Evolutionary conservation across 176 grass and related monocot species (phyloP).

Genomic region (Oryza glaberrima): DNA sequence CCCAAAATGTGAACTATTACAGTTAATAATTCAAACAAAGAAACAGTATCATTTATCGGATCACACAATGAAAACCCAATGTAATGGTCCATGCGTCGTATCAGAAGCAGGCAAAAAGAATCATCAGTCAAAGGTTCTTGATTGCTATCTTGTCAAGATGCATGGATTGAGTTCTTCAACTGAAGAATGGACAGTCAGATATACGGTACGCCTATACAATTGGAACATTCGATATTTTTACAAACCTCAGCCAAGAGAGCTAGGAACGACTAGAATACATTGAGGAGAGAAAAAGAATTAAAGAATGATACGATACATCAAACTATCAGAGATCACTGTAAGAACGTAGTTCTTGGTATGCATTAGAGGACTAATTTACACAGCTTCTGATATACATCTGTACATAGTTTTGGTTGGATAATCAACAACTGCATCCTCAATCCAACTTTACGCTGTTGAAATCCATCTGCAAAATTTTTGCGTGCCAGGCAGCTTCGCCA

Average conservation of each 20-base stretch:
- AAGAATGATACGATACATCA: conserved; percentile 44
- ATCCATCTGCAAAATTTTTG: conserved; percentile 9
- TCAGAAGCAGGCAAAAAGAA: neutral
- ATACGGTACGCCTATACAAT: conserved; percentile 42
- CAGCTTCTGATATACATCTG: conserved; percentile 43
- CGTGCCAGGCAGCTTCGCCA: neutral
- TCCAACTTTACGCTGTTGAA: conserved; percentile 24
- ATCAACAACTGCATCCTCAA: neutral
- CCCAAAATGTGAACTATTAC: neutral
- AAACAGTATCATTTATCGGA: neutral
- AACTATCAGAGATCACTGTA: conserved; percentile 30
- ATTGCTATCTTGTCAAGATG: neutral
- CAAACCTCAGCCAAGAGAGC: conserved; percentile 24
- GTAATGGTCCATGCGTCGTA: neutral
- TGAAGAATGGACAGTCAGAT: conserved; percentile 6
- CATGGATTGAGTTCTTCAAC: conserved; percentile 1
- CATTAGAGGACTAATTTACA: conserved; percentile 52
- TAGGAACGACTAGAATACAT: conserved; percentile 9
- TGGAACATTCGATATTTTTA: conserved; percentile 29
- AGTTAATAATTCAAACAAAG: neutral
- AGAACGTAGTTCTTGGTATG: neutral
- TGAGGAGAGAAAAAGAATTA: conserved; percentile 16
- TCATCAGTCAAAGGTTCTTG: neutral
- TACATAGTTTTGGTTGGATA: conserved; percentile 31
- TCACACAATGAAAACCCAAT: neutral